These are phyloP conservation scores for Paraconiothyrium brasiliense DNA, from an alignment of 2,329 filamentous ascomycete genomes.

Conservation along the genomic window DNA sequence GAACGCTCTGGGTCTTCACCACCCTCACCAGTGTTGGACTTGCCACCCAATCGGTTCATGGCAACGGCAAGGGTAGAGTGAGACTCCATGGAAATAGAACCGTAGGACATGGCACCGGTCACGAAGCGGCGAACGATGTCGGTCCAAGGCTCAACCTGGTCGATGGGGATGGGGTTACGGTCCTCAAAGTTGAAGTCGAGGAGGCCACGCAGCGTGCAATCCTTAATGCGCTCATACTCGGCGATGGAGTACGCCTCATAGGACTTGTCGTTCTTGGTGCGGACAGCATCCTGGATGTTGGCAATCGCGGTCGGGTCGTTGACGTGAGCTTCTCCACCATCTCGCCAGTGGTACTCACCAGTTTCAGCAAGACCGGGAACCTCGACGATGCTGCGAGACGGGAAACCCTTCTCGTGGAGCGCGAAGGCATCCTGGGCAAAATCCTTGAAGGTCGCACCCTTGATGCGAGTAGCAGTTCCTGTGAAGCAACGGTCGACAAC, in stretches of 20 bases:
- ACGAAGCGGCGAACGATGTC: conserved; percentile 97
- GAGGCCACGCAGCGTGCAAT: conserved; percentile 91
- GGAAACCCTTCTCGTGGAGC: conserved; percentile 93
- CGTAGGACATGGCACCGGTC: conserved; percentile 98
- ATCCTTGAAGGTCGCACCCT: conserved; percentile 90
- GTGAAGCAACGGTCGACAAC: conserved; percentile 96
- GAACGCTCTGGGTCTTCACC: conserved; percentile 95
- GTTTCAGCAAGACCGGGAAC: conserved; percentile 87
- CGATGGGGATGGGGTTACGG: conserved; percentile 83
- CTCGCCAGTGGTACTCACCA: conserved; percentile 98
- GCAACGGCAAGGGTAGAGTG: conserved; percentile 95
- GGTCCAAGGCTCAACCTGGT: conserved; percentile 97
- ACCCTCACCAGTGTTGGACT: conserved; percentile 97
- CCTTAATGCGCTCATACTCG: conserved; percentile 96
- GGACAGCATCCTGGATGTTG: conserved; percentile 95
- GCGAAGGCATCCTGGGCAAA: conserved; percentile 95
- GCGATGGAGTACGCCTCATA: conserved; percentile 95
- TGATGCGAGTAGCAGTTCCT: conserved; percentile 92
- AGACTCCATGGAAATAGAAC: conserved; percentile 97
- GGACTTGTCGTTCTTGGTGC: conserved; percentile 97
- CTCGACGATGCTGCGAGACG: conserved; percentile 77
- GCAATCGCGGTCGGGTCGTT: conserved; percentile 95
- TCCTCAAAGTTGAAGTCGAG: conserved; percentile 97
- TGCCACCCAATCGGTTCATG: conserved; percentile 96
- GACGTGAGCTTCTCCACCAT: conserved; percentile 92